Base-by-base conservation (phyloP, 306 rosid species). In the Medicago lupulina region DNA sequence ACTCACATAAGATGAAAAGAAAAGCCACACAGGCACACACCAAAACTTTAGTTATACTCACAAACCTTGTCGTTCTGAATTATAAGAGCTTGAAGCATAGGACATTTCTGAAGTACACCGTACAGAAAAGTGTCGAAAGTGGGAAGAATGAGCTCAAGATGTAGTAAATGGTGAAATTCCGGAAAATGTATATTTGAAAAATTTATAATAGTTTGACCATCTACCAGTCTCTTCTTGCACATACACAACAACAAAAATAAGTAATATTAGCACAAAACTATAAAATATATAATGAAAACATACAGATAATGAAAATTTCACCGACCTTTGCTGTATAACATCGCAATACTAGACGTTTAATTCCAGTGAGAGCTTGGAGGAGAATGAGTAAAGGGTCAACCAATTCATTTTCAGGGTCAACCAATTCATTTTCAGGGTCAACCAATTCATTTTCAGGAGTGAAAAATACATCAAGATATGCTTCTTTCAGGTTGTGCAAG, bases 101-200 rank as follows among this genome's bases (percentile, higher is more conserved):
- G 61, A 74, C 78, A 74, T 28, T 10, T 47, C 18, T 61, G 16
- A 61, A 74, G 70, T 47, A 74, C 15, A 12, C 12, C 13, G 34
- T 28, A 13, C 38, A 74, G 4, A 16, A 74, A 74, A 46, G 38
- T 7, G 58, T 61, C 34, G 47, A 62, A 74, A 18, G 12, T 46
- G 1, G 70, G 78, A 60, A 74, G 60, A 31, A 9, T 7, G 23
- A 74, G 34, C 47, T 61, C 70, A 7, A 74, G 49, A 44, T 8
- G 47, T 28, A 16, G 17, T 14, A 74, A 46, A 10, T 7, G 11
- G 18, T 7, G 10, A 44, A 41, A 61, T 0, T 28, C 38, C 0
- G 61, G 70, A 28, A 74, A 61, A 12, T 44, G 49, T 31, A 28
- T 50, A 6, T 50, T n/a, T 1, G 57, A 50, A 50, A 50, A 50